A percentile compares a stretch with the other conserved stretches of the same genome.
Evolutionary conservation across 176 grass and related monocot genomes (phyloP).

Genomic region (Areca catechu): DNA sequence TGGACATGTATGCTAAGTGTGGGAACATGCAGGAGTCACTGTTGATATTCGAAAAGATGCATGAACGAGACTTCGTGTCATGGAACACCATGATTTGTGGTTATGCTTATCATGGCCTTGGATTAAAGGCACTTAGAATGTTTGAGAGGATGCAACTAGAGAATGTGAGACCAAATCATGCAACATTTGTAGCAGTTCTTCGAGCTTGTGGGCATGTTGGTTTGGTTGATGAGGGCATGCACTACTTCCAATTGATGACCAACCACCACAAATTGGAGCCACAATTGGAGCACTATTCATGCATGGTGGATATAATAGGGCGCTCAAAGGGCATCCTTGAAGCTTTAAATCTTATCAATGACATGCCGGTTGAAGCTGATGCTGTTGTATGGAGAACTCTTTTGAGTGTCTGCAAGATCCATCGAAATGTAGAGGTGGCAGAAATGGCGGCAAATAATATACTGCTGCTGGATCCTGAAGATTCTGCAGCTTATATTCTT

Average conservation of each 20-base stretch:
- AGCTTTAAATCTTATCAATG: conserved; percentile 50
- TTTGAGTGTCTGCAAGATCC: conserved; percentile 61
- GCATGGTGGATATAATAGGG: conserved; percentile 86
- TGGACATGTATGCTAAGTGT: conserved; percentile 91
- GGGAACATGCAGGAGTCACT: conserved; percentile 54
- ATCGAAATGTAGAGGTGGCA: conserved; percentile 50
- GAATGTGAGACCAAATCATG: conserved; percentile 64
- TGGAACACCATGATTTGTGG: conserved; percentile 95
- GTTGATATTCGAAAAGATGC: conserved; percentile 45
- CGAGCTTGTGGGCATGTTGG: conserved; percentile 82
- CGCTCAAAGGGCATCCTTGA: conserved; percentile 50
- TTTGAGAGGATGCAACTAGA: conserved; percentile 76
- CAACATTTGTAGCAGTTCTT: conserved; percentile 76
- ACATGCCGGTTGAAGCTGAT: conserved; percentile 70
- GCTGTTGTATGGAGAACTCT: conserved; percentile 73
- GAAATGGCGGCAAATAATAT: conserved; percentile 58
- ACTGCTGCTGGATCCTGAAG: conserved; percentile 46
- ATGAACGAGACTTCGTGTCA: conserved; percentile 55
- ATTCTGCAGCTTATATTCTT: conserved; percentile 69
- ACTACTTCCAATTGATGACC: conserved; percentile 63
- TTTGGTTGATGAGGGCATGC: conserved; percentile 46
- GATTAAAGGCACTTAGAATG: conserved; percentile 61
- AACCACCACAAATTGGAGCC: conserved; percentile 51
- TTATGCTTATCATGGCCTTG: conserved; percentile 66
- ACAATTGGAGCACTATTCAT: conserved; percentile 74